Evolutionary conservation across 148 eudicot species (phyloP).

Genomic region (Silene uniflora): DNA sequence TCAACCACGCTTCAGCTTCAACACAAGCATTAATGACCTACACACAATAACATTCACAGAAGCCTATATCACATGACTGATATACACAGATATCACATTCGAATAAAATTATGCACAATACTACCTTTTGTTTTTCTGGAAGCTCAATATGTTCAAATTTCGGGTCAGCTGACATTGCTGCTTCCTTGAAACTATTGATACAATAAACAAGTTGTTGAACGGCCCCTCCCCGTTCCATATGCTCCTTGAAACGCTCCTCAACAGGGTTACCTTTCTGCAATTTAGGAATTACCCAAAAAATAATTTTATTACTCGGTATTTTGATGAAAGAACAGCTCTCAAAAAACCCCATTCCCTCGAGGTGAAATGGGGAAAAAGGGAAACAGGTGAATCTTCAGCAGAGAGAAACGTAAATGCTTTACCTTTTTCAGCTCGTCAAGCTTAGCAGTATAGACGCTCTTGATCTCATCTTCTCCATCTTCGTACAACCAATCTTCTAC

Average conservation of each 20-base stretch:
- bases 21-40: constrained; percentile 69
- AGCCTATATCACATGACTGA: neutral
- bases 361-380: neutral
- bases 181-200: constrained; percentile 69
- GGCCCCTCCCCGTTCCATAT: constrained; percentile 53
- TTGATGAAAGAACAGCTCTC: neutral
- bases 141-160: constrained; percentile 87
- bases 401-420: neutral
- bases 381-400: neutral
- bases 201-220: constrained; percentile 52
- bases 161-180: constrained; percentile 60
- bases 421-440: constrained; percentile 96
- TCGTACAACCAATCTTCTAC: constrained; percentile 96
- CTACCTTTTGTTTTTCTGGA: constrained; percentile 78
- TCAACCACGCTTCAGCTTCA: constrained; percentile 80
- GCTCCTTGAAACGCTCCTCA: constrained; percentile 81
- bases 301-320: neutral
- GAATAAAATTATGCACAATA: neutral
- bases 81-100: neutral
- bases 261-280: constrained; percentile 84
- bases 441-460: constrained; percentile 85
- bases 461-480: constrained; percentile 95
- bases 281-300: neutral
- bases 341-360: neutral
- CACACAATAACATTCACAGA: neutral